Evolutionary conservation across 495 filamentous ascomycete genomes (phyloP).

Genomic region (Aspergillus sparsus): DNA sequence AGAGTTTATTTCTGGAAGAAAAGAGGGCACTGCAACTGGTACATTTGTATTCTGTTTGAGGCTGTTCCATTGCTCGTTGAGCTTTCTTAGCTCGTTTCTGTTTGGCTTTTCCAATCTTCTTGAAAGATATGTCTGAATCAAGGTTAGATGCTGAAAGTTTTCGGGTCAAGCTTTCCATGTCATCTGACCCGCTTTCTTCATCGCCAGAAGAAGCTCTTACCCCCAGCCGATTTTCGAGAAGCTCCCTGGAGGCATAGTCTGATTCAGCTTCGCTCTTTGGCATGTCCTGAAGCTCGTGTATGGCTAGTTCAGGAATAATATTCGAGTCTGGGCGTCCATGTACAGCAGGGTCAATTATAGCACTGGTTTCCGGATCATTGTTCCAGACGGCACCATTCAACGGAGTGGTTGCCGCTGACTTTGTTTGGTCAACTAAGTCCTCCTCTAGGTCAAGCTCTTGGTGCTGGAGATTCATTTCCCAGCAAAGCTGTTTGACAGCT

Average conservation of each 20-base stretch:
- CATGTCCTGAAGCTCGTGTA: not conserved
- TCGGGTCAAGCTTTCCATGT: slow-evolving; percentile 25
- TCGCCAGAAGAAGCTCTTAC: slow-evolving; percentile 2
- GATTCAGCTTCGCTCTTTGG: not conserved
- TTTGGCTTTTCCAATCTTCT: slow-evolving; percentile 83
- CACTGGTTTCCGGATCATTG: no score
- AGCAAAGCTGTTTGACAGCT: slow-evolving; percentile 72
- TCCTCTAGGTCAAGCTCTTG: slow-evolving; percentile 38
- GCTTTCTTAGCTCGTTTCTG: slow-evolving; percentile 82
- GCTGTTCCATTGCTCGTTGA: slow-evolving; percentile 46
- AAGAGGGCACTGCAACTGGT: slow-evolving; percentile 61
- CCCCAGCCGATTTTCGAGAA: slow-evolving; percentile 37
- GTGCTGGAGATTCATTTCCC: slow-evolving; percentile 82
- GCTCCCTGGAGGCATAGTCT: slow-evolving; percentile 51
- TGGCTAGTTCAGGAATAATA: not conserved
- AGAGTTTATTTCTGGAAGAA: slow-evolving; percentile 67
- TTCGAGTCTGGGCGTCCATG: not conserved
- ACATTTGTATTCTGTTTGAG: slow-evolving; percentile 52
- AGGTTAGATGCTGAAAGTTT: slow-evolving; percentile 27
- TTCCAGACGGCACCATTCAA: no score
- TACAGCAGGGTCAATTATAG: not conserved
- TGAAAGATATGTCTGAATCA: slow-evolving; percentile 28
- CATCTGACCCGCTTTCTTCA: slow-evolving; percentile 8
- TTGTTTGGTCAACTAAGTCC: not conserved
- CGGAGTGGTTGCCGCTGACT: not conserved